phyloP scores from a whole-genome alignment of 2,329 filamentous ascomycete genomes.

The Neocatenulostroma microsporum region DNA sequence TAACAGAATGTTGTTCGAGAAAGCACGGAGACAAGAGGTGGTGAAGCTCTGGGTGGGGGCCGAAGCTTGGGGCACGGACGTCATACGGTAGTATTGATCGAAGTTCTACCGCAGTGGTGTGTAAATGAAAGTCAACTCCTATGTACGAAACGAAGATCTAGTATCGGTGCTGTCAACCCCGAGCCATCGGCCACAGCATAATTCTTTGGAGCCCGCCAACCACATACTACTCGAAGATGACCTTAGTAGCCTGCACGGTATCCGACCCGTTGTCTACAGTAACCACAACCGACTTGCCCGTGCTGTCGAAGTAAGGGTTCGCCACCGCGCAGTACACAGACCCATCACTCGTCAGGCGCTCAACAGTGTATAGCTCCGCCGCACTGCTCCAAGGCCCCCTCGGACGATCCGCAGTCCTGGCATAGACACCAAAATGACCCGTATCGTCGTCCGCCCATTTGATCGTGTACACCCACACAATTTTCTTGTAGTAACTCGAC shows the following conservation, averaged over 20 bases:
- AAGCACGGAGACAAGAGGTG: no score
- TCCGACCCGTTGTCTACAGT: background rate
- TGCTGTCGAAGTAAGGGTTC: background rate
- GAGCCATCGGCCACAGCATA: no score
- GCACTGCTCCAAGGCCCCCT: background rate
- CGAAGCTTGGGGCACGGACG: no score
- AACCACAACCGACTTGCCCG: background rate
- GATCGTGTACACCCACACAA: background rate
- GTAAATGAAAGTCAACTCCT: no score
- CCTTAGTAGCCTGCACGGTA: background rate
- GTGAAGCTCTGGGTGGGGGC: no score
- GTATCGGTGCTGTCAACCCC: no score
- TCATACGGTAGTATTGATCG: no score
- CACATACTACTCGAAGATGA: background rate
- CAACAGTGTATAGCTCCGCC: background rate
- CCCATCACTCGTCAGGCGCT: background rate
- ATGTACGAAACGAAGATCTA: no score
- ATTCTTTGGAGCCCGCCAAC: no score
- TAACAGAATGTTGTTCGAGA: no score
- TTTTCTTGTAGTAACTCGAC: background rate
- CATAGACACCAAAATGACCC: background rate
- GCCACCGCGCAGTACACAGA: conserved; percentile 1
- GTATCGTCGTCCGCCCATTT: background rate
- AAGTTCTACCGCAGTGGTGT: no score
- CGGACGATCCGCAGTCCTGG: conserved; percentile 1